Conservation (phyloP, 441 rosid species). For the Populus trichocarpa region DNA sequence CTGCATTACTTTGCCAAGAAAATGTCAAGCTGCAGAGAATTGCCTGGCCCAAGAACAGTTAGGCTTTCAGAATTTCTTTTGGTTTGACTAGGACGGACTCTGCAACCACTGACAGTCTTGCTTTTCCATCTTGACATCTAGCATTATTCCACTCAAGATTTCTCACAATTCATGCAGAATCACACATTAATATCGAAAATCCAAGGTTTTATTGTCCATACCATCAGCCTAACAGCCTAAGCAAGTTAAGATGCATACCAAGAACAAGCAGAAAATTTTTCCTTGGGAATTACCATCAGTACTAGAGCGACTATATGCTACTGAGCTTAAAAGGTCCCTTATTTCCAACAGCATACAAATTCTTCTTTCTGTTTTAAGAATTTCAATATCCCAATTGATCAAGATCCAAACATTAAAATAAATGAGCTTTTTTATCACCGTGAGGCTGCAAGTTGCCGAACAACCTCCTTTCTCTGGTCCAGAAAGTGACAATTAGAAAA, state of each 20-base stretch:
- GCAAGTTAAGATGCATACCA: background rate
- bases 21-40: background rate
- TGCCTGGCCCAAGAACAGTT: background rate
- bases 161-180: background rate
- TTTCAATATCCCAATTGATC: background rate
- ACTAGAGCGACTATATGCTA: background rate
- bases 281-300: background rate
- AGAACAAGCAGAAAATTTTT: background rate
- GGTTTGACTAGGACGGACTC: background rate
- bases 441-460: background rate
- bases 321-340: background rate
- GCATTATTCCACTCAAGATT: background rate
- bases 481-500: background rate
- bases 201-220: background rate
- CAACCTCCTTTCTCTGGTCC: background rate
- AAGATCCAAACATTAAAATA: background rate
- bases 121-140: background rate
- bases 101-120: background rate
- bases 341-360: background rate
- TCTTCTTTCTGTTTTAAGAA: too few species aligned
- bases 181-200: too few species aligned
- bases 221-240: background rate
- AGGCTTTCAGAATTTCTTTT: background rate
- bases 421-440: too few species aligned
- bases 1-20: background rate